Evolutionary conservation across 2,329 filamentous ascomycete genomes (phyloP).

Genomic region (Cladorrhinum sp.): DNA sequence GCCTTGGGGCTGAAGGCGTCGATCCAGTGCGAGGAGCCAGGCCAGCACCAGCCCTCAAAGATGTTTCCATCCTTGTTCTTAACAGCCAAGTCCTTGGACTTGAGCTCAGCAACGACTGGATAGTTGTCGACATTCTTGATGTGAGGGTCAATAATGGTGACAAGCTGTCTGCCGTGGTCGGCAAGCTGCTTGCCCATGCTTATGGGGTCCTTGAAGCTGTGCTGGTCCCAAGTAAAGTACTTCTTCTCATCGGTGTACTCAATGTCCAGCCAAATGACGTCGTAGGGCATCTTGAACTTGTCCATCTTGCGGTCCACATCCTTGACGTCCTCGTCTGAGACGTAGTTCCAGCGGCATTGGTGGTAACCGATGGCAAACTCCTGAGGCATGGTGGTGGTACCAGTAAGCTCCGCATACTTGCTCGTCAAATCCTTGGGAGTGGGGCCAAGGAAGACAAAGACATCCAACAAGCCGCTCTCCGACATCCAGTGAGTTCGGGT

Average conservation of each 20-base stretch:
- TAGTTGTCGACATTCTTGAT: constrained; percentile 91
- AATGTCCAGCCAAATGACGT: constrained; percentile 98
- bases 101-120: constrained; percentile 72
- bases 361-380: constrained; percentile 92
- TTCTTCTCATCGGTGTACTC: constrained; percentile 97
- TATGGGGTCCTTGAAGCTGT: constrained; percentile 82
- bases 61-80: constrained; percentile 85
- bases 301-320: constrained; percentile 97
- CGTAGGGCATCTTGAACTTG: constrained; percentile 91
- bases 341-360: constrained; percentile 98
- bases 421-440: constrained; percentile 78
- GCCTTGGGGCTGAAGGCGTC: constrained; percentile 94
- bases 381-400: constrained; percentile 85
- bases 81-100: constrained; percentile 76
- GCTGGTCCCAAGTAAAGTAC: constrained; percentile 95
- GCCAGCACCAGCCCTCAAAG: constrained; percentile 99
- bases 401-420: constrained; percentile 84
- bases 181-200: constrained; percentile 87
- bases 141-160: constrained; percentile 93
- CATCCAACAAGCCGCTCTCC: constrained; percentile 81
- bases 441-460: constrained; percentile 92
- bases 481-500: constrained; percentile 98
- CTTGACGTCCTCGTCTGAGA: constrained; percentile 93
- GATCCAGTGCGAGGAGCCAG: constrained; percentile 92
- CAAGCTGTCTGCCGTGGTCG: constrained; percentile 80